A percentile compares a stretch with the other conserved stretches of the same genome.
Conservation (phyloP, 495 filamentous ascomycete species). For the Margaritispora aquatica region DNA sequence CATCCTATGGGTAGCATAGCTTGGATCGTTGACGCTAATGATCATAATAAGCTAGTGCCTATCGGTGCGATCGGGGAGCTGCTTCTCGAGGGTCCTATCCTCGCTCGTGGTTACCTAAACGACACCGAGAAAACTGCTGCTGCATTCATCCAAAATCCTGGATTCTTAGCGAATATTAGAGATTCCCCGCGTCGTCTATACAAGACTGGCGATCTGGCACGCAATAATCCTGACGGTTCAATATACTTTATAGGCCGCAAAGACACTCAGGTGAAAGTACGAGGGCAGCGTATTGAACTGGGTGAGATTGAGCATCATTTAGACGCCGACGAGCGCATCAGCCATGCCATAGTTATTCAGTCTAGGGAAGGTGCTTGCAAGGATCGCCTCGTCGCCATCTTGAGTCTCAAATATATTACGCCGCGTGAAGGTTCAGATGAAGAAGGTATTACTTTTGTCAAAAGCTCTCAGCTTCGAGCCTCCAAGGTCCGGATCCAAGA, state of each 20-base stretch:
- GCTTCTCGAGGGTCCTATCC: slow-evolving; percentile 7
- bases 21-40: slow-evolving; percentile 8
- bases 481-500: background rate
- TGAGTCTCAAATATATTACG: background rate
- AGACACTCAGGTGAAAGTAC: slow-evolving; percentile 26
- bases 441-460: background rate
- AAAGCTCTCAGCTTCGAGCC: background rate
- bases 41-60: slow-evolving; percentile 6
- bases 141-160: slow-evolving; percentile 25
- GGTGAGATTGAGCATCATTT: slow-evolving; percentile 37
- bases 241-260: slow-evolving; percentile 30
- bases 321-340: background rate
- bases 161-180: slow-evolving; percentile 24
- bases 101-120: slow-evolving; percentile 35
- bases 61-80: slow-evolving; percentile 15
- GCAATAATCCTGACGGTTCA: slow-evolving; percentile 31
- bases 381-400: background rate
- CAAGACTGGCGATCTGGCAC: slow-evolving; percentile 34
- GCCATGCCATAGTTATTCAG: background rate
- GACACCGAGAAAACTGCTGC: background rate
- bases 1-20: slow-evolving; percentile 5
- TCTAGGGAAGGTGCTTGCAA: background rate
- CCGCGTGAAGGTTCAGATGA: background rate
- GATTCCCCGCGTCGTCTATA: slow-evolving; percentile 41
- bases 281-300: slow-evolving; percentile 27